These are phyloP conservation scores for Sicyos baderoa DNA, from an alignment of 306 rosid genomes.

Conservation along the genomic window DNA sequence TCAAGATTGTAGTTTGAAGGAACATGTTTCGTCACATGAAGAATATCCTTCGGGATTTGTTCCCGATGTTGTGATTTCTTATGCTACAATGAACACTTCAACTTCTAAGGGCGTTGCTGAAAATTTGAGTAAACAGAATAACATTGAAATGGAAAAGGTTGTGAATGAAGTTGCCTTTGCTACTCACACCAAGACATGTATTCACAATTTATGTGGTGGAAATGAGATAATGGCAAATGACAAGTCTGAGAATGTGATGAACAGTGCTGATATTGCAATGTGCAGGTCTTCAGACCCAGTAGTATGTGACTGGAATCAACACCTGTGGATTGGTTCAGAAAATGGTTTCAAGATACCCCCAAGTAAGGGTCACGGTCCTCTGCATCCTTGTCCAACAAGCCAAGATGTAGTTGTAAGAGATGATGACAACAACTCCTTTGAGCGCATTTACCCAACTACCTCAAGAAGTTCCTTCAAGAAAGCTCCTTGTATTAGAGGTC, in stretches of 20 bases:
- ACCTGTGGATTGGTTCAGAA: conserved; percentile 29
- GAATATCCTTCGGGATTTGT: conserved; percentile 20
- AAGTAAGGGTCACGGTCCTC: conserved; percentile 36
- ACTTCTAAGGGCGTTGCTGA: conserved; percentile 25
- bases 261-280: not conserved
- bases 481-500: conserved; percentile 39
- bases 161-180: conserved; percentile 4
- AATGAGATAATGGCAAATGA: conserved; percentile 31
- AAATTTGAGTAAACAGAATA: not conserved
- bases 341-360: conserved; percentile 41
- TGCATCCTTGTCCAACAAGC: conserved; percentile 36
- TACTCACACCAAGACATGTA: not conserved
- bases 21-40: conserved; percentile 11
- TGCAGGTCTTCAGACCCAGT: conserved; percentile 36
- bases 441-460: conserved; percentile 53
- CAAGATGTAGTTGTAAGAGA: conserved; percentile 73
- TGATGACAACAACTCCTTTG: conserved; percentile 74
- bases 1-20: conserved; percentile 35
- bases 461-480: conserved; percentile 42
- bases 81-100: conserved; percentile 22
- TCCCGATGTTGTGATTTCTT: conserved; percentile 28
- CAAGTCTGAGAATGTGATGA: conserved; percentile 27
- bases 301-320: conserved; percentile 33
- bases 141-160: not conserved
- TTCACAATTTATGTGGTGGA: conserved; percentile 40